Conservation (phyloP, 202 grass and related monocot genomes). For the Brachypodium distachyon region DNA sequence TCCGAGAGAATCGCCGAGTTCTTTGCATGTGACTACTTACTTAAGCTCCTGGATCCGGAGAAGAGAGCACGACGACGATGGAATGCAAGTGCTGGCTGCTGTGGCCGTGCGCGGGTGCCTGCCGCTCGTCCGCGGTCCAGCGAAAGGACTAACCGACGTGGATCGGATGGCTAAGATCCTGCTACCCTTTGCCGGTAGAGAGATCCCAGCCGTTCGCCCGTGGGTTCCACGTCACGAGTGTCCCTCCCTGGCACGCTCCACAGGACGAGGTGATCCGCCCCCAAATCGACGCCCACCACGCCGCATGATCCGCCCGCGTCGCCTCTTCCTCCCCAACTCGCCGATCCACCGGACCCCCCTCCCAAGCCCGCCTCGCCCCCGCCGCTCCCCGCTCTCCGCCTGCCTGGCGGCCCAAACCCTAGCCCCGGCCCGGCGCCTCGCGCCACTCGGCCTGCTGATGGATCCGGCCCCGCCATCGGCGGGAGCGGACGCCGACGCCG, state of each 20-base stretch:
- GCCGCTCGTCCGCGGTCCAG: too few relatives aligned
- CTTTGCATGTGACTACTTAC: too few relatives aligned
- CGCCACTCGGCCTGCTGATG: slow-evolving; percentile 25
- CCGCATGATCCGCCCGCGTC: slow-evolving; percentile 28
- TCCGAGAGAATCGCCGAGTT: too few relatives aligned
- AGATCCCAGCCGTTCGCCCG: background rate
- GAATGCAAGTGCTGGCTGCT: too few relatives aligned
- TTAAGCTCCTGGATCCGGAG: too few relatives aligned
- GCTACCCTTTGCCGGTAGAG: background rate
- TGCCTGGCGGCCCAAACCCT: background rate
- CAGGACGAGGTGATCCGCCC: background rate
- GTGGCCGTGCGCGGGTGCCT: too few relatives aligned
- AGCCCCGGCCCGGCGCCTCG: background rate
- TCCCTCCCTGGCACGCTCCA: background rate
- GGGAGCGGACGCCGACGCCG: background rate
- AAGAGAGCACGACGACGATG: too few relatives aligned
- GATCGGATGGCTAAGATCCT: background rate
- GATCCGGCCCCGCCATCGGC: slow-evolving; percentile 24
- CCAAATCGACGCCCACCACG: slow-evolving; percentile 24
- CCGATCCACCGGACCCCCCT: slow-evolving; percentile 8
- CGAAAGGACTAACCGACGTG: too few relatives aligned
- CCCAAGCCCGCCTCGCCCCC: background rate
- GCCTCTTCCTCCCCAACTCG: background rate
- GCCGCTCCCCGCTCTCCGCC: background rate
- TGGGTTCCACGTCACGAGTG: background rate